Conservation (phyloP, 352 stramenopile species). For the Halophytophthora batemanensis region DNA sequence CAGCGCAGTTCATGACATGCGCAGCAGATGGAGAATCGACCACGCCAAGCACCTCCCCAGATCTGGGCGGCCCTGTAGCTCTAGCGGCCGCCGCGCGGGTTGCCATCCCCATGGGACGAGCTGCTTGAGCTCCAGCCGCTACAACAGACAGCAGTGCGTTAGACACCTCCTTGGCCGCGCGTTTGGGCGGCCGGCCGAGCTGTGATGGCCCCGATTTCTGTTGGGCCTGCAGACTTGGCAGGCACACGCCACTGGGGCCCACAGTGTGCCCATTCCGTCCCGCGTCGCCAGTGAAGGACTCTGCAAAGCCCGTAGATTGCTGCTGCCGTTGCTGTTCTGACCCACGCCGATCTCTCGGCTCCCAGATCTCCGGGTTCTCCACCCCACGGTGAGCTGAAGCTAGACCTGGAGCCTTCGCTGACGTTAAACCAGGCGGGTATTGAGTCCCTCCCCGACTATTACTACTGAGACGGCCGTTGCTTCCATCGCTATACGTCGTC, state of each 20-base stretch:
- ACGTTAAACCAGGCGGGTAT: conserved; percentile 8
- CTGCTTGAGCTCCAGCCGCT: conserved; percentile 7
- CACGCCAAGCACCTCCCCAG: conserved; percentile 11
- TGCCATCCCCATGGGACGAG: neutral
- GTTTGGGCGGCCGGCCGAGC: conserved; percentile 29
- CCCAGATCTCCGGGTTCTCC: conserved; percentile 10
- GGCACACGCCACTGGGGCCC: neutral
- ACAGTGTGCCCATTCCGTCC: conserved; percentile 2
- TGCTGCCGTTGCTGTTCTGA: conserved; percentile 7
- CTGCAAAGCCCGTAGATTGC: conserved; percentile 11
- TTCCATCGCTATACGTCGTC: conserved; percentile 8
- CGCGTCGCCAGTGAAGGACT: conserved; percentile 3
- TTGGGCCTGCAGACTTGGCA: conserved; percentile 16
- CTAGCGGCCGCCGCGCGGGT: conserved; percentile 1
- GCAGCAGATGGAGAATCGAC: conserved; percentile 47
- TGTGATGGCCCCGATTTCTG: conserved; percentile 11
- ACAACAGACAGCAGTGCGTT: conserved; percentile 13
- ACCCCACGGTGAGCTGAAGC: conserved; percentile 6
- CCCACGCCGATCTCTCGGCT: conserved; percentile 17
- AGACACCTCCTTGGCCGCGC: conserved; percentile 48
- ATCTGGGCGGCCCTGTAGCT: conserved; percentile 4
- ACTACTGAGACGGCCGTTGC: conserved; percentile 4
- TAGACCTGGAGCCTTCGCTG: conserved; percentile 5
- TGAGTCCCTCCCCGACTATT: conserved; percentile 12
- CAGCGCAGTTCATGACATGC: conserved; percentile 58